Evolutionary conservation across 768 basidiomycete genomes (phyloP).

Genomic region (Terana coerulea): DNA sequence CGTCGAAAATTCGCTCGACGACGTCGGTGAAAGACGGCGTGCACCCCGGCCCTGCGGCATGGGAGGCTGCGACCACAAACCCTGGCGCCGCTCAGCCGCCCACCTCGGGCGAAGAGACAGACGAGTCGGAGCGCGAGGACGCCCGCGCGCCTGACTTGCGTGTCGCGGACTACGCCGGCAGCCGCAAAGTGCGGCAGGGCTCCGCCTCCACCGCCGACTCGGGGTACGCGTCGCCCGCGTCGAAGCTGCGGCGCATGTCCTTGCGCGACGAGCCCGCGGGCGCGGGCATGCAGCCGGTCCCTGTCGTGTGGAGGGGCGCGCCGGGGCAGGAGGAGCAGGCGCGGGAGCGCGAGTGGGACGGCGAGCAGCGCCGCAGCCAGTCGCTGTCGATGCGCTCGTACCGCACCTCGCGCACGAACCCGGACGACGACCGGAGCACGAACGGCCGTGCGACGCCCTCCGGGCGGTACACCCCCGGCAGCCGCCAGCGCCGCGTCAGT

Average conservation of each 20-base stretch:
- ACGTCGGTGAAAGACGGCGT: not conserved
- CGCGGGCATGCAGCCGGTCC: conserved; percentile 16
- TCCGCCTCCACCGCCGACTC: conserved; percentile 16
- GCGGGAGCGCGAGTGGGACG: not conserved
- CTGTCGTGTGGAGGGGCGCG: not conserved
- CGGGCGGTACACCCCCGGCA: conserved; percentile 15
- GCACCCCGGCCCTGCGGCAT: not conserved
- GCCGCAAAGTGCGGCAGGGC: conserved; percentile 18
- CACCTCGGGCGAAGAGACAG: not conserved
- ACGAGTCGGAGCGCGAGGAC: not conserved
- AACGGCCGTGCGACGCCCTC: conserved; percentile 17
- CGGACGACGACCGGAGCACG: conserved; percentile 8
- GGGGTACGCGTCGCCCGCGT: not conserved
- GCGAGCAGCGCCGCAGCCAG: conserved; percentile 17
- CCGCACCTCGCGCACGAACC: conserved; percentile 8
- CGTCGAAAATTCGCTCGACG: not conserved
- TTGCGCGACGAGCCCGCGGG: conserved; percentile 21
- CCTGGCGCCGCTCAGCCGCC: not conserved
- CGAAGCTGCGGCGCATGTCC: not conserved
- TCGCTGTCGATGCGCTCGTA: conserved; percentile 23
- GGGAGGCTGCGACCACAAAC: not conserved
- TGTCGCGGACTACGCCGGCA: conserved; percentile 1
- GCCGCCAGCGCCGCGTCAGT: conserved; percentile 16
- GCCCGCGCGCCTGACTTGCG: not conserved
- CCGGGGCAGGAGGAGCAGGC: not conserved